Evolutionary conservation across 73 alveolate genomes (phyloP).

Genomic region (Paramecium pentaurelia): DNA sequence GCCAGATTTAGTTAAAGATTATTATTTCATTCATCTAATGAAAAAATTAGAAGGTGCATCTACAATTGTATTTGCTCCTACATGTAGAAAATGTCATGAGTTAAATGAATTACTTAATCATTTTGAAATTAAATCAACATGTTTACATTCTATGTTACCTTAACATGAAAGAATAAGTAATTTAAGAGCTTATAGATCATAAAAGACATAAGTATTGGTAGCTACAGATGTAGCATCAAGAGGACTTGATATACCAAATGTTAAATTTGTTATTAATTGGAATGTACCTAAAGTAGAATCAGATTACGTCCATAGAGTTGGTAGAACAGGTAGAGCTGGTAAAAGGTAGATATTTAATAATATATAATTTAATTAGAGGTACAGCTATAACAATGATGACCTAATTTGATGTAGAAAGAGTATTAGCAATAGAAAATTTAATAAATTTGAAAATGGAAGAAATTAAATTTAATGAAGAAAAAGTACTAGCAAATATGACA

Average conservation of each 20-base stretch:
- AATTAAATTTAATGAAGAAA: conserved; percentile 72
- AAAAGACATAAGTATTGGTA: conserved; percentile 82
- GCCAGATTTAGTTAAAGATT: conserved; percentile 92
- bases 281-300: conserved; percentile 89
- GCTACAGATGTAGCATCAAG: conserved; percentile 99
- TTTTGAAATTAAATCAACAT: conserved; percentile 61
- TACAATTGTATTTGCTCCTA: conserved; percentile 82
- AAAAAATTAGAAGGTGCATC: conserved; percentile 75
- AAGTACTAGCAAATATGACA: conserved; percentile 27
- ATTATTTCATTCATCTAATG: conserved; percentile 77
- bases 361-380: conserved; percentile 62
- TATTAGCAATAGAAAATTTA: conserved; percentile 82
- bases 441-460: conserved; percentile 82
- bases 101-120: conserved; percentile 63
- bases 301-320: conserved; percentile 96
- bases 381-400: conserved; percentile 90
- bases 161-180: conserved; percentile 85
- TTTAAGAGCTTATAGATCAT: conserved; percentile 81
- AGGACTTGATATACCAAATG: conserved; percentile 95
- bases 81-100: conserved; percentile 75
- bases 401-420: conserved; percentile 87
- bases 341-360: conserved; percentile 56
- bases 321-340: conserved; percentile 99
- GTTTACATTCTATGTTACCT: conserved; percentile 60
- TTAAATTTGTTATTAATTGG: conserved; percentile 90